A percentile compares a stretch with the other conserved stretches of the same genome.
phyloP scores from a whole-genome alignment of 345 rosid genomes.

The Rhizophora apiculata region DNA sequence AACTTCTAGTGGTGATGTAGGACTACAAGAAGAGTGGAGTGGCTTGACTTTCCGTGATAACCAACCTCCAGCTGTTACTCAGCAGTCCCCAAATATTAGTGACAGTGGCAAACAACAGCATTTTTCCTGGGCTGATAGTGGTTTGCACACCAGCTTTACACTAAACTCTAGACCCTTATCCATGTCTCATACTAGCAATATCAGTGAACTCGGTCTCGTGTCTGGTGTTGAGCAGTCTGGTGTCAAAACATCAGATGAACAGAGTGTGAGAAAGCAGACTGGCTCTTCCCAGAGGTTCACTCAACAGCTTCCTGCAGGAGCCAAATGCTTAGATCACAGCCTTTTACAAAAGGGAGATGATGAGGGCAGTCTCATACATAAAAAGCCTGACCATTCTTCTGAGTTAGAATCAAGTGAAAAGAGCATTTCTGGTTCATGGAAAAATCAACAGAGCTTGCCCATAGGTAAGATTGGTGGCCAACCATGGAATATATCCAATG shows the following conservation, averaged over 20 bases:
- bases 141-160: constrained; percentile 26
- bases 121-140: constrained; percentile 31
- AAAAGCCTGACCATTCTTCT: constrained; percentile 36
- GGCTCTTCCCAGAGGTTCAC: constrained; percentile 38
- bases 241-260: constrained; percentile 33
- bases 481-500: constrained; percentile 34
- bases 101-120: constrained; percentile 38
- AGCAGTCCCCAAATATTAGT: constrained; percentile 21
- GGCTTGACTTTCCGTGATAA: constrained; percentile 32
- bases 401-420: constrained; percentile 36
- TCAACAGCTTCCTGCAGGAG: constrained; percentile 38
- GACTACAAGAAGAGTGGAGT: constrained; percentile 61
- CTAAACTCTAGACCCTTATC: constrained; percentile 27
- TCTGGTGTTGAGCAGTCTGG: constrained; percentile 34
- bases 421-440: constrained; percentile 34
- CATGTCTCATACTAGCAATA: constrained; percentile 21
- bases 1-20: constrained; percentile 55
- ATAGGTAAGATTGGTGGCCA: constrained; percentile 31
- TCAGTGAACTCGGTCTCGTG: constrained; percentile 23
- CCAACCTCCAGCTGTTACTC: constrained; percentile 32
- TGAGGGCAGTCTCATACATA: constrained; percentile 39
- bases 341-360: constrained; percentile 40
- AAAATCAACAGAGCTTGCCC: constrained; percentile 30
- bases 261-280: constrained; percentile 36
- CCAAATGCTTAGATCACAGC: constrained; percentile 41